Evolutionary conservation across 352 stramenopile species (phyloP).

Genomic region (Phytophthora multivora): DNA sequence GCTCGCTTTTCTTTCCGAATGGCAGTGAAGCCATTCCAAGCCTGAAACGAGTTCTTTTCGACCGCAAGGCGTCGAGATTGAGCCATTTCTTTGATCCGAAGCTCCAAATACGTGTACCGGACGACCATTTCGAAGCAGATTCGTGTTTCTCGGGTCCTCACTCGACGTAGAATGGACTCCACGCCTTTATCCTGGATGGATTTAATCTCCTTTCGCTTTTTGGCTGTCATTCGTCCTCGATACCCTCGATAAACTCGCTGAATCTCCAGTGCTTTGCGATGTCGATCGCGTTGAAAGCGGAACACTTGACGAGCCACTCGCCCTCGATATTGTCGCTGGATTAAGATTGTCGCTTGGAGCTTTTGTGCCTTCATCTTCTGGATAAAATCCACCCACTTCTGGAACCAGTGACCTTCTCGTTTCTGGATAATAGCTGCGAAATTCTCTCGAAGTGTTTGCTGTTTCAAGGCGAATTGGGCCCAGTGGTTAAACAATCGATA

Average conservation of each 20-base stretch:
- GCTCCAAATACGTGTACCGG: slow-evolving; percentile 20
- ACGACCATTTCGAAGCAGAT: slow-evolving; percentile 42
- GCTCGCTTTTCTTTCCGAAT: slow-evolving; percentile 47
- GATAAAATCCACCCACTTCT: slow-evolving; percentile 49
- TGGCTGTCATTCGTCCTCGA: slow-evolving; percentile 25
- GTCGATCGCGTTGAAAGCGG: slow-evolving; percentile 33
- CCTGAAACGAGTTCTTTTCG: slow-evolving; percentile 12
- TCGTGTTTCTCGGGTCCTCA: slow-evolving; percentile 27
- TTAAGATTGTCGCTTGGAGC: slow-evolving; percentile 36
- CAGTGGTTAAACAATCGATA: slow-evolving; percentile 67
- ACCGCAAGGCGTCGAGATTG: slow-evolving; percentile 9
- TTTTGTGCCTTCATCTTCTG: slow-evolving; percentile 30
- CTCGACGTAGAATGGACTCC: slow-evolving; percentile 37
- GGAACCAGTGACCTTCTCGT: slow-evolving; percentile 51
- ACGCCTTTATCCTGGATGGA: slow-evolving; percentile 35
- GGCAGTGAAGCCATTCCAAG: slow-evolving; percentile 27
- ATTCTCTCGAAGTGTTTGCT: slow-evolving; percentile 50
- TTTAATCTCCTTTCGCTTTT: slow-evolving; percentile 30
- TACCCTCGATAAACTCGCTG: slow-evolving; percentile 65
- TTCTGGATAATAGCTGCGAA: slow-evolving; percentile 51
- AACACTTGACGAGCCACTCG: slow-evolving; percentile 58
- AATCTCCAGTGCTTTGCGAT: slow-evolving; percentile 39
- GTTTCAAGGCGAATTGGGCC: slow-evolving; percentile 36
- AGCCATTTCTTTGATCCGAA: slow-evolving; percentile 44
- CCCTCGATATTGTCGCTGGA: slow-evolving; percentile 72